phyloP scores from a whole-genome alignment of 2,329 filamentous ascomycete species.

The Stachybotrys chlorohalonatus region DNA sequence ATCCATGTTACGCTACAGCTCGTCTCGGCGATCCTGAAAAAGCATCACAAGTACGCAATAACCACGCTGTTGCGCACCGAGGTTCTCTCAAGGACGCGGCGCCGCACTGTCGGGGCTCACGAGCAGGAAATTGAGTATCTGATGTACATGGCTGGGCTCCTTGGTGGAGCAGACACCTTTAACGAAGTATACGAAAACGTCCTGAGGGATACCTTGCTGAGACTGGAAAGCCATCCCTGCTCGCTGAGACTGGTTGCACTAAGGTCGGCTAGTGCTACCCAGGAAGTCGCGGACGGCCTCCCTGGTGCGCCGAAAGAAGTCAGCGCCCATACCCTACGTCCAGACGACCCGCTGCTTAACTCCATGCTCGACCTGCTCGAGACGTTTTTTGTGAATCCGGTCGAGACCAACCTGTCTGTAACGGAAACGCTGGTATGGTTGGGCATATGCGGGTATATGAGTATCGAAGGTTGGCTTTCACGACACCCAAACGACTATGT shows the following conservation, averaged over 20 bases:
- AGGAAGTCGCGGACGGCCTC: constrained; percentile 44
- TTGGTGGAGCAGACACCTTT: constrained; percentile 61
- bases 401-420: constrained; percentile 82
- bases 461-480: constrained; percentile 83
- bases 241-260: constrained; percentile 60
- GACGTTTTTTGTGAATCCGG: constrained; percentile 79
- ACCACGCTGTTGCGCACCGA: constrained; percentile 65
- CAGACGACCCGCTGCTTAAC: constrained; percentile 53
- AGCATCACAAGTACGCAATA: constrained; percentile 81
- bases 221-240: constrained; percentile 65
- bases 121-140: constrained; percentile 67
- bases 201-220: constrained; percentile 59
- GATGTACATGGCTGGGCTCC: constrained; percentile 55
- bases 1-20: constrained; percentile 83
- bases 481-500: constrained; percentile 58
- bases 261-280: constrained; percentile 46
- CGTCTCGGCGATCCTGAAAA: constrained; percentile 73
- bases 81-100: constrained; percentile 41
- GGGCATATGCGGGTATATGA: constrained; percentile 74
- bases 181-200: constrained; percentile 66
- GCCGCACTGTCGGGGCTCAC: constrained; percentile 64
- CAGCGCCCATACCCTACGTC: constrained; percentile 50
- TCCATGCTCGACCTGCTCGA: constrained; percentile 63
- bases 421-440: constrained; percentile 78
- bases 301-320: constrained; percentile 54